A percentile compares a stretch with the other conserved stretches of the same genome.
Conservation (phyloP, 2,329 filamentous ascomycete genomes). For the Clarireedia hainanense region DNA sequence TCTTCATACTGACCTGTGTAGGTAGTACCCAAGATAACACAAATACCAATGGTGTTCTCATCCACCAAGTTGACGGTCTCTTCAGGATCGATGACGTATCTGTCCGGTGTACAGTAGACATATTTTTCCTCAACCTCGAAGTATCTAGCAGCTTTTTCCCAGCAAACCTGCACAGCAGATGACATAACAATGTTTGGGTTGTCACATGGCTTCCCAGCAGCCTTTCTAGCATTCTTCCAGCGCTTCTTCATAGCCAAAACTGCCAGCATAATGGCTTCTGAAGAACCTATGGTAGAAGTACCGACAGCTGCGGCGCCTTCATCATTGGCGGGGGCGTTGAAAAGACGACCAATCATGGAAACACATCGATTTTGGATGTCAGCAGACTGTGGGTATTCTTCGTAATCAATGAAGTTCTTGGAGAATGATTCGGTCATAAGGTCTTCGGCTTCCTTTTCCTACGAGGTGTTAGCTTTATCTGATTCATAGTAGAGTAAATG, state of each 20-base stretch:
- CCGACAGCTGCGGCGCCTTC: slow-evolving; percentile 62
- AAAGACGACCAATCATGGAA: slow-evolving; percentile 82
- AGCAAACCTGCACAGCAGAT: slow-evolving; percentile 91
- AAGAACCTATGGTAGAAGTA: slow-evolving; percentile 82
- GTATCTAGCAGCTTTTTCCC: slow-evolving; percentile 87
- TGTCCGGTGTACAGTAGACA: slow-evolving; percentile 53
- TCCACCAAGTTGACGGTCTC: slow-evolving; percentile 53
- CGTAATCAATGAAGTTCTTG: slow-evolving; percentile 93
- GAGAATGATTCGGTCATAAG: slow-evolving; percentile 88
- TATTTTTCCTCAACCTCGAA: slow-evolving; percentile 91
- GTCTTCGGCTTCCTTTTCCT: slow-evolving; percentile 93
- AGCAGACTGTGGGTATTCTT: slow-evolving; percentile 73
- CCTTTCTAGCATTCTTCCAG: slow-evolving; percentile 82
- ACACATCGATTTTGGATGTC: slow-evolving; percentile 90
- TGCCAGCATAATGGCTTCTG: slow-evolving; percentile 78
- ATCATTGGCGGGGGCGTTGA: slow-evolving; percentile 61
- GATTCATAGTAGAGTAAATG: not conserved
- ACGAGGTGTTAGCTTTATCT: not conserved
- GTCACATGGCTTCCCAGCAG: slow-evolving; percentile 71
- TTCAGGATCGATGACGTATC: slow-evolving; percentile 56
- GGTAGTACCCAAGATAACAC: slow-evolving; percentile 81
- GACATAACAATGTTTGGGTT: slow-evolving; percentile 93
- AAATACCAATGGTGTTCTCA: slow-evolving; percentile 82
- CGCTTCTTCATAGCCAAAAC: slow-evolving; percentile 91
- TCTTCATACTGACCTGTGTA: slow-evolving; percentile 97